Conservation (phyloP, 768 basidiomycete species). For the Peribolospora baueri region DNA sequence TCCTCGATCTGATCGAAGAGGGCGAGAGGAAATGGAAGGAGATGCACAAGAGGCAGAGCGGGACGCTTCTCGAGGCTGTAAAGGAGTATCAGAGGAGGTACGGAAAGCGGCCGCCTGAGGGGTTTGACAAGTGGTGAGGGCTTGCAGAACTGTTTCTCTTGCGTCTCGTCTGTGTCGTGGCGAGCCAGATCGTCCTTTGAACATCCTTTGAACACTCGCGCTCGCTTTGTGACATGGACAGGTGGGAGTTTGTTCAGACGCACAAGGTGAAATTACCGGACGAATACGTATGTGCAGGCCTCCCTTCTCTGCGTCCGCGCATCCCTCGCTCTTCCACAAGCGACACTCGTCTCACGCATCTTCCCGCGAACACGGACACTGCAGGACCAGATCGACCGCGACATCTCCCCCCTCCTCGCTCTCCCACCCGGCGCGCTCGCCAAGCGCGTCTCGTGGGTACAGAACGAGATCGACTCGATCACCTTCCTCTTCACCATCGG, state of each 20-base stretch:
- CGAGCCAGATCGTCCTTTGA: background rate
- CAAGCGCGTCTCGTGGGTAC: no score
- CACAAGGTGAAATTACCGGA: constrained; percentile 58
- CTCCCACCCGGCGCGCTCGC: no score
- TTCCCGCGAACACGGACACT: no score
- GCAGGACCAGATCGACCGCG: no score
- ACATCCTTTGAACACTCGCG: background rate
- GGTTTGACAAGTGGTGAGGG: constrained; percentile 66
- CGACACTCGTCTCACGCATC: no score
- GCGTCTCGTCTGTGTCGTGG: no score
- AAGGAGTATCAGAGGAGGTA: constrained; percentile 59
- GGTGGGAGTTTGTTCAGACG: constrained; percentile 41
- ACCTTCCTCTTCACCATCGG: no score
- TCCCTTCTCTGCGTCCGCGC: no score
- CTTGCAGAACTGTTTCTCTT: background rate
- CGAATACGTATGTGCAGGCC: constrained; percentile 31
- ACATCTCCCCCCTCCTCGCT: no score
- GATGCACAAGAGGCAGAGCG: constrained; percentile 50
- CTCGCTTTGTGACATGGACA: constrained; percentile 8
- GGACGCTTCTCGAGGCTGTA: constrained; percentile 51
- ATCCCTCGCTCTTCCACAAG: no score
- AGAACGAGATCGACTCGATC: no score
- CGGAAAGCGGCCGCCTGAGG: constrained; percentile 52
- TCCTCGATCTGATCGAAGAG: constrained; percentile 54
- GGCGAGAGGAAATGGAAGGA: constrained; percentile 49